Conservation (phyloP, 2,329 filamentous ascomycete species). For the Curvularia sp. region DNA sequence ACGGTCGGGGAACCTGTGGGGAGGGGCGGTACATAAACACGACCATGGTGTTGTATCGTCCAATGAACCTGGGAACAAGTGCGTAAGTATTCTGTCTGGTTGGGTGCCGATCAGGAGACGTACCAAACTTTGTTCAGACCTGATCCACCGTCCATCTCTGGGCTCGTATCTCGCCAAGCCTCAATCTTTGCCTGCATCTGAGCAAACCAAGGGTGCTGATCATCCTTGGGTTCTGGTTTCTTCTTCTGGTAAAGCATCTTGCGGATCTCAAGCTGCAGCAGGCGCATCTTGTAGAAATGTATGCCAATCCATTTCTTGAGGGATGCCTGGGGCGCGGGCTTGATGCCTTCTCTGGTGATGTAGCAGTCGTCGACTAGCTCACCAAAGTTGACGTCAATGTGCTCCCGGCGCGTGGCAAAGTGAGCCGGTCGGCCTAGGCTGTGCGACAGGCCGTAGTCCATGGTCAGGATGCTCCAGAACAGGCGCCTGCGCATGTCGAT, state of each 20-base stretch:
- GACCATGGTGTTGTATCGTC: conserved; percentile 84
- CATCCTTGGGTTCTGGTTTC: conserved; percentile 74
- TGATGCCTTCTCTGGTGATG: conserved; percentile 79
- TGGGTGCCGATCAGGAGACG: conserved; percentile 41
- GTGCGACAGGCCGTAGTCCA: conserved; percentile 89
- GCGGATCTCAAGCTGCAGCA: conserved; percentile 86
- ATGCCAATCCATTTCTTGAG: conserved; percentile 88
- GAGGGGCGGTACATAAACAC: conserved; percentile 89
- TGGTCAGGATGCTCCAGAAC: conserved; percentile 85
- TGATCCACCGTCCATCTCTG: conserved; percentile 71
- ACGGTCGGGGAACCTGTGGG: conserved; percentile 88
- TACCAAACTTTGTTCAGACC: conserved; percentile 84
- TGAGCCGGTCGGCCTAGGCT: conserved; percentile 86
- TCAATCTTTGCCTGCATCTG: conserved; percentile 80
- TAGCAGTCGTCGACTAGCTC: conserved; percentile 80
- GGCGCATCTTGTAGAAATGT: conserved; percentile 90
- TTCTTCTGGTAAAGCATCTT: conserved; percentile 87
- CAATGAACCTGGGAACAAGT: conserved; percentile 62
- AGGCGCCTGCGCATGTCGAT: conserved; percentile 89
- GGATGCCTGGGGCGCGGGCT: conserved; percentile 71
- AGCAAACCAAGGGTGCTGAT: conserved; percentile 85
- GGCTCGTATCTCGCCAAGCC: conserved; percentile 78
- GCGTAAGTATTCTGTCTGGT: neutral
- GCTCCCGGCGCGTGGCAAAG: conserved; percentile 80
- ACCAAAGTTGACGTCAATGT: conserved; percentile 87